These are phyloP conservation scores for Ambispora gerdemannii DNA, from an alignment of 192 early-diverging fungal species.

Conservation along the genomic window DNA sequence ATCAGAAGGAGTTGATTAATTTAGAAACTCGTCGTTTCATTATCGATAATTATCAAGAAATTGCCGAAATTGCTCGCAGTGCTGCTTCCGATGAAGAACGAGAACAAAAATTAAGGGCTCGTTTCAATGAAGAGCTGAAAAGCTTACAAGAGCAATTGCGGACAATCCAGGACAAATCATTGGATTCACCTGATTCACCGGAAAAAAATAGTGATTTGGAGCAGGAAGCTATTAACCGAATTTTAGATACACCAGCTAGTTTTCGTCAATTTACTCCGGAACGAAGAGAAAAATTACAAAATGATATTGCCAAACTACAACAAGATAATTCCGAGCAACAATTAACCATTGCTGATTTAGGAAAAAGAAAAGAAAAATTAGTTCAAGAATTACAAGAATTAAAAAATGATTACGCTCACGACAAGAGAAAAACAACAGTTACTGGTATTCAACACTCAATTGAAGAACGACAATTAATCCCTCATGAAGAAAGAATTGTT, in stretches of 20 bases:
- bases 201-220: neutral
- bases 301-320: neutral
- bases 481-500: slow-evolving; percentile 22
- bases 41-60: slow-evolving; percentile 18
- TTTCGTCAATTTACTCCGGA: slow-evolving; percentile 8
- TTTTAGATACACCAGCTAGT: slow-evolving; percentile 14
- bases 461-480: slow-evolving; percentile 20
- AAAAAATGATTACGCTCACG: slow-evolving; percentile 7
- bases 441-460: neutral
- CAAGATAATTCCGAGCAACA: neutral
- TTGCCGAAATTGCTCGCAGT: slow-evolving; percentile 1
- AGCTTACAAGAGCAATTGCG: neutral
- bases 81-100: slow-evolving; percentile 17
- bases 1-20: slow-evolving; percentile 20
- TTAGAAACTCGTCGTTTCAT: slow-evolving; percentile 13
- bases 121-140: neutral
- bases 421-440: slow-evolving; percentile 9
- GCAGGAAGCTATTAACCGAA: slow-evolving; percentile 7
- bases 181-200: neutral
- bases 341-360: slow-evolving; percentile 5
- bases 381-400: slow-evolving; percentile 12
- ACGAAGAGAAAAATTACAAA: slow-evolving; percentile 2
- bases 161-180: neutral
- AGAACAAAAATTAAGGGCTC: neutral
- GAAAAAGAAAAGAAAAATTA: slow-evolving; percentile 14